Evolutionary conservation across 257 asterid species (phyloP).

Genomic region (Galeopsis tetrahit): DNA sequence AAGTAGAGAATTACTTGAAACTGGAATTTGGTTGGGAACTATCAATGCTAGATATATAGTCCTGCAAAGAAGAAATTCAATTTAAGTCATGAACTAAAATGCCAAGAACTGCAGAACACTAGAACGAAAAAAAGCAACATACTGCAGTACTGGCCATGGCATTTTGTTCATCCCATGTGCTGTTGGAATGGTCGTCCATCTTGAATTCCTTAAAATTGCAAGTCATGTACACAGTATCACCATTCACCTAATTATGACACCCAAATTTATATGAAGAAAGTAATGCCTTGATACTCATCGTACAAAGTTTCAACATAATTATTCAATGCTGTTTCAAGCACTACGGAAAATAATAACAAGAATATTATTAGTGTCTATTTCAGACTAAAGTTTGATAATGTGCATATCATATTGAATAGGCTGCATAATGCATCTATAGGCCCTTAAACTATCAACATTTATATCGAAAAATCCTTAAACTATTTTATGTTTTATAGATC

Average conservation of each 20-base stretch:
- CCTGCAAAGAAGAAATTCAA: slow-evolving; percentile 52
- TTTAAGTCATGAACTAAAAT: slow-evolving; percentile 25
- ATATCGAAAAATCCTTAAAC: no score
- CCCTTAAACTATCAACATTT: no score
- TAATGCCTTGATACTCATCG: slow-evolving; percentile 13
- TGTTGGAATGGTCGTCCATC: slow-evolving; percentile 61
- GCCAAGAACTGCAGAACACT: slow-evolving; percentile 12
- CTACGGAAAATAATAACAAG: slow-evolving; percentile 11
- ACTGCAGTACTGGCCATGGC: slow-evolving; percentile 83
- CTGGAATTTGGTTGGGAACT: slow-evolving; percentile 55
- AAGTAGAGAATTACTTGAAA: slow-evolving; percentile 61
- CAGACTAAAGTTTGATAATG: not conserved
- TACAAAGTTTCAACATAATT: not conserved
- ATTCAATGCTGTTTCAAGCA: slow-evolving; percentile 12
- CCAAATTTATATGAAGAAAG: slow-evolving; percentile 20
- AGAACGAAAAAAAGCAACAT: slow-evolving; percentile 42
- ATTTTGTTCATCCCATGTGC: slow-evolving; percentile 82
- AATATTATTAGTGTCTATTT: not conserved
- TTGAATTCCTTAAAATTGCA: slow-evolving; percentile 87
- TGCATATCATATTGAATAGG: not conserved
- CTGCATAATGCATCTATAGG: no score
- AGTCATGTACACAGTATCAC: slow-evolving; percentile 83
- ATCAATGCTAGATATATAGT: slow-evolving; percentile 72
- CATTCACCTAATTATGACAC: slow-evolving; percentile 71
- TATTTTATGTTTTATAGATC: no score